Conservation (phyloP, 257 asterid genomes). For the Gentiana straminea region DNA sequence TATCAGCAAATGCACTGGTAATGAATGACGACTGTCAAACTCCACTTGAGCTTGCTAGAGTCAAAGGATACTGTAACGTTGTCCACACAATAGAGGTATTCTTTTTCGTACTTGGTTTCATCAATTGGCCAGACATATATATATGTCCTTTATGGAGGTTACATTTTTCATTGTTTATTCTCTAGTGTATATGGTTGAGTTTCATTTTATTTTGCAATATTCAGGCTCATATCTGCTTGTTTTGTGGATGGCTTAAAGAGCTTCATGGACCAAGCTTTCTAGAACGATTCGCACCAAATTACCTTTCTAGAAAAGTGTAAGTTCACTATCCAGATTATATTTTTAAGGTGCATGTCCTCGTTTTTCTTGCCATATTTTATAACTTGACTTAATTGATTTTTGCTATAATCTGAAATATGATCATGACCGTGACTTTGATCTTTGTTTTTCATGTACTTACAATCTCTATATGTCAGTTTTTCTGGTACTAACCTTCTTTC, state of each 20-base stretch:
- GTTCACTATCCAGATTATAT: conserved; percentile 21
- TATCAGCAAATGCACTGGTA: conserved; percentile 71
- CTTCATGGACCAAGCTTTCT: conserved; percentile 84
- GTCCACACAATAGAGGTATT: conserved; percentile 90
- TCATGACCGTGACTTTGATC: too few relatives aligned
- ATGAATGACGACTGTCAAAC: conserved; percentile 91
- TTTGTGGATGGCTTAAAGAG: conserved; percentile 87
- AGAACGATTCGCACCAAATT: conserved; percentile 70
- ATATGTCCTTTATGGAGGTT: background rate
- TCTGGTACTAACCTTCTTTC: background rate
- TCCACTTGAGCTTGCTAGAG: conserved; percentile 89
- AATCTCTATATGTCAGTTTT: too few relatives aligned
- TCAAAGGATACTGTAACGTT: conserved; percentile 68
- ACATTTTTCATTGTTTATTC: too few relatives aligned
- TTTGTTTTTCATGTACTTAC: too few relatives aligned
- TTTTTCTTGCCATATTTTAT: too few relatives aligned
- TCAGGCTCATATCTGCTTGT: conserved; percentile 69
- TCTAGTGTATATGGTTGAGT: background rate
- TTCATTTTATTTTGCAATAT: conserved; percentile 11
- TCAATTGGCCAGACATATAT: background rate
- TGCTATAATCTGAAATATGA: too few relatives aligned
- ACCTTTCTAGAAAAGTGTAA: conserved; percentile 85
- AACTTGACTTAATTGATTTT: too few relatives aligned
- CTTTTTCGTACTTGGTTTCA: conserved; percentile 2
- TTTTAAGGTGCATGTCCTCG: background rate